phyloP scores from a whole-genome alignment of 345 rosid species.

The Eucalyptus virginea region DNA sequence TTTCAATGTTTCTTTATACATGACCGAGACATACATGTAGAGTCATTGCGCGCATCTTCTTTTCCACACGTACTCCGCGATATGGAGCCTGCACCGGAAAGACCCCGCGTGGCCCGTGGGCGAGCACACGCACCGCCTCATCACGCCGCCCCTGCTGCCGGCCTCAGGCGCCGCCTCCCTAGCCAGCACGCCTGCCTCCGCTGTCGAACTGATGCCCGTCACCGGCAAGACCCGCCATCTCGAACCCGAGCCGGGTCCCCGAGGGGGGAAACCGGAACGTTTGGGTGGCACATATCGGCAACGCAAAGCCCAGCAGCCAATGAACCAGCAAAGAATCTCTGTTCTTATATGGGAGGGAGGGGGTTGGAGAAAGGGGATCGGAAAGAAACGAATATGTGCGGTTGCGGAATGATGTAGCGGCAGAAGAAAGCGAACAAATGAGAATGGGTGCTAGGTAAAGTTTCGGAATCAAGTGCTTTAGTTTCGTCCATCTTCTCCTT shows the following conservation, averaged over 20 bases:
- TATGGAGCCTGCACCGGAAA: conserved; percentile 5
- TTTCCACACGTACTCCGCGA: background rate
- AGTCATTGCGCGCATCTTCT: background rate
- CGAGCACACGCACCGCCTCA: conserved; percentile 1
- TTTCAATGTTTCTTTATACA: background rate
- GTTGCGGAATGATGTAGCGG: background rate
- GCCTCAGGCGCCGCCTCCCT: background rate
- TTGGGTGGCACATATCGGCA: background rate
- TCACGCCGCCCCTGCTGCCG: background rate
- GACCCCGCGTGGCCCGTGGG: conserved; percentile 4
- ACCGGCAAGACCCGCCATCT: conserved; percentile 2
- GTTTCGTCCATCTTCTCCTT: background rate
- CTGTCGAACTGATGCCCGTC: background rate
- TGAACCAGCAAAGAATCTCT: background rate
- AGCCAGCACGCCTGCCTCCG: background rate
- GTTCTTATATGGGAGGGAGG: background rate
- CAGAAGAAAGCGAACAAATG: background rate
- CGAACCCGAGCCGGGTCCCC: background rate
- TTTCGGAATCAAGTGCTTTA: background rate
- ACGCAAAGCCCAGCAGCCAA: background rate
- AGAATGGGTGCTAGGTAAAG: background rate
- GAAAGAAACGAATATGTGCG: background rate
- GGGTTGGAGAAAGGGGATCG: background rate
- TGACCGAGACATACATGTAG: background rate
- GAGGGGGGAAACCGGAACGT: background rate